Percentiles rank a stretch among this genome's conserved stretches.
phyloP scores from a whole-genome alignment of 768 basidiomycete species.

The Naganishia vaughanmartiniae region DNA sequence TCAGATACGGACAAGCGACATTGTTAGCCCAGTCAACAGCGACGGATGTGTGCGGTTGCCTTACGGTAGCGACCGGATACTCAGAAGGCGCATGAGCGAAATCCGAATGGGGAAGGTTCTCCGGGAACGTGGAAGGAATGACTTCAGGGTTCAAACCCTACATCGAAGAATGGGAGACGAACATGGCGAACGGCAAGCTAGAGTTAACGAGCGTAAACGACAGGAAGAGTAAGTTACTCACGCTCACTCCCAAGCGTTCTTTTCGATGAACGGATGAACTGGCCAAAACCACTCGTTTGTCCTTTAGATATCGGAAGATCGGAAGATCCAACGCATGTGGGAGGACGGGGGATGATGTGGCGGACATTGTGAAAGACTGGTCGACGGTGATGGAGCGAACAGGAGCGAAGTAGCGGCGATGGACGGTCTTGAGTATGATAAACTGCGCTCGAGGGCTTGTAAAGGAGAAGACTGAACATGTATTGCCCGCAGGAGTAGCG shows the following conservation, averaged over 20 bases:
- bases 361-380: constrained; percentile 24
- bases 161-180: too few relatives aligned
- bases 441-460: too few relatives aligned
- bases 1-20: too few relatives aligned
- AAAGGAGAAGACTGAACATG: too few relatives aligned
- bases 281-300: constrained; percentile 78
- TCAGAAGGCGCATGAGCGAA: constrained; percentile 68
- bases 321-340: constrained; percentile 47
- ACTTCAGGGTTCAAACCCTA: constrained; percentile 69
- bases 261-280: constrained; percentile 80
- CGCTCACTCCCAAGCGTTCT: constrained; percentile 75
- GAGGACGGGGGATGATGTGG: constrained; percentile 38
- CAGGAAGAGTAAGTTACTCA: constrained; percentile 54
- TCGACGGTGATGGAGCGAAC: neutral
- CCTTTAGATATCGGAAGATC: constrained; percentile 62
- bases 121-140: constrained; percentile 73
- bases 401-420: neutral
- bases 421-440: neutral
- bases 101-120: constrained; percentile 65
- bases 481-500: too few relatives aligned
- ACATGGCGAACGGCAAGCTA: too few relatives aligned
- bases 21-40: too few relatives aligned
- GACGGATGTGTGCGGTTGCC: constrained; percentile 60
- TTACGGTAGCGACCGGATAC: constrained; percentile 73
- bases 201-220: too few relatives aligned